Base-by-base conservation (phyloP, 257 asterid species). In the Solanum lycopersicoides region DNA sequence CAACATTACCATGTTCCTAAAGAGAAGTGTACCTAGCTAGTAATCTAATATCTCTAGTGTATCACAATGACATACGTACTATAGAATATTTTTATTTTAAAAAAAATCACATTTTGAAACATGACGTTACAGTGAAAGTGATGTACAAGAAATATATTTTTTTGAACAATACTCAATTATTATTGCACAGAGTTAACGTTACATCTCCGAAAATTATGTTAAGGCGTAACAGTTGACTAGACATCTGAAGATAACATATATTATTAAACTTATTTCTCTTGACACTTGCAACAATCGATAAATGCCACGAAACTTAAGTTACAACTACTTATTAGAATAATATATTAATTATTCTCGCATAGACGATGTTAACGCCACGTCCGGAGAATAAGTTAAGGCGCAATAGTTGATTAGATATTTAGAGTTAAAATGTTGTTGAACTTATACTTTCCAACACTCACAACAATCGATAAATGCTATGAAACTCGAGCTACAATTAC, bases 201-300 rank as follows among this genome's bases (percentile, higher is more conserved):
- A 42, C 32, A 3, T 1, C 6, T 37, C 0, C 2, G 0, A 0
- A 3, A 13, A 37, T 21, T 11, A 74, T 21, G 3, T 74, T 74
- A 21, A 74, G 18, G 15, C 82, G 32, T 30, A 37, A 74, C 1
- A 73, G 3, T 35, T 73, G 30, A 73, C 16, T 18, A 20, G 47
- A 73, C 47, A 73, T 73, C 10, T 35, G 0, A 1, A 73, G 1
- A 18, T 73, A 35, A 71, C n/a, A 1, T 9, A 20, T 72, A 72
- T 8, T 39, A 2, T 14, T 28, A 28, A 28, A 68, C 1, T 28
- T 28, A 68, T 68, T 0, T 68, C 23, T 13, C 21, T 3, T 7
- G 1, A 28, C 75, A 68, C 39, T 68, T 28, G 21, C 21, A 28
- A 68, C 37, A 28, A 28, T 14, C 0, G 23, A 68, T 7, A 68